Evolutionary conservation across 106 monocot species (phyloP).

Genomic region (Dioscorea zingiberensis): DNA sequence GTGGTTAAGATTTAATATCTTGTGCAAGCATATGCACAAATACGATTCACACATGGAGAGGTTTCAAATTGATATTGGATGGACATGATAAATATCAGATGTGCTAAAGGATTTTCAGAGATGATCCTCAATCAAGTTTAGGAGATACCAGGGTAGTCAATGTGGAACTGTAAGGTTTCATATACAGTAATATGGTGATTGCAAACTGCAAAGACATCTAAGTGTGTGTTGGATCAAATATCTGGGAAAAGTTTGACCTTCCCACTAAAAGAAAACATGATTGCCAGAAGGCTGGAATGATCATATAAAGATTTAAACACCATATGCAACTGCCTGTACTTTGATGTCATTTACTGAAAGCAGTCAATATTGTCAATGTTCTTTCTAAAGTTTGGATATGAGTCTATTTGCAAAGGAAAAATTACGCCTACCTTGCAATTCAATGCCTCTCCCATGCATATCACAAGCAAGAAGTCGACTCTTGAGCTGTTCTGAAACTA

Average conservation of each 20-base stretch:
- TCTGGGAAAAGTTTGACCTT: too few species aligned
- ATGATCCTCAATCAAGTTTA: too few species aligned
- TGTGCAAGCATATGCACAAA: neutral
- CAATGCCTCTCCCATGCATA: slow-evolving; percentile 86
- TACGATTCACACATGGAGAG: neutral
- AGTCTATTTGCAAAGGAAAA: neutral
- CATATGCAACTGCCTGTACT: neutral
- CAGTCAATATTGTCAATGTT: neutral
- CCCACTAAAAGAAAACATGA: neutral
- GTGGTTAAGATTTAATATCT: neutral
- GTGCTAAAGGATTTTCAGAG: too few species aligned
- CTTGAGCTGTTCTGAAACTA: slow-evolving; percentile 77
- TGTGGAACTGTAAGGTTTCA: too few species aligned
- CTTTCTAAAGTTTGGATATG: neutral
- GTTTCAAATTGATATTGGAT: neutral
- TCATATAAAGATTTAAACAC: neutral
- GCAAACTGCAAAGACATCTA: neutral
- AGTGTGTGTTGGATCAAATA: neutral
- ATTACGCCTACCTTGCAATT: slow-evolving; percentile 63
- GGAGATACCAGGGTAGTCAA: too few species aligned
- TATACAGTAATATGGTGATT: too few species aligned
- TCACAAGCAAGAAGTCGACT: slow-evolving; percentile 61
- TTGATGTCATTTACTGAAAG: neutral
- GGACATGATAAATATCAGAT: neutral
- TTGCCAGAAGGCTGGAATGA: neutral